Conservation (phyloP, 108 stramenopile species). For the Pseudonitzschia pungens region DNA sequence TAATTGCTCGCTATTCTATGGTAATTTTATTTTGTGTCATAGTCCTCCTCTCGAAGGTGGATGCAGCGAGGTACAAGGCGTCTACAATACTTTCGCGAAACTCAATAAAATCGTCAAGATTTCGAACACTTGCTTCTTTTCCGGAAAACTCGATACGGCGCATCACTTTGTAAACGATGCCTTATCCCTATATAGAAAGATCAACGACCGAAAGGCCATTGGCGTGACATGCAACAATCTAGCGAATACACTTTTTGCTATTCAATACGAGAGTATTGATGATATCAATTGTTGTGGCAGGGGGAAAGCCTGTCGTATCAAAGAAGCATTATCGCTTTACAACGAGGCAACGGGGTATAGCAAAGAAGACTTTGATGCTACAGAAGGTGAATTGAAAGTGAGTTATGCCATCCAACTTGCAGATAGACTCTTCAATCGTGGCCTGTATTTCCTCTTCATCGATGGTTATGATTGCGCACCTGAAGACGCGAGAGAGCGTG, state of each 20-base stretch:
- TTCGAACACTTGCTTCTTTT: constrained; percentile 51
- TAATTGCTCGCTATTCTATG: neutral
- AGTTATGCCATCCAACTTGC: constrained; percentile 25
- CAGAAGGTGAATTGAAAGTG: constrained; percentile 31
- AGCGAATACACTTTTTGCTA: constrained; percentile 41
- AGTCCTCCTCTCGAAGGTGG: constrained; percentile 9
- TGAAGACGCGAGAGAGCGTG: constrained; percentile 10
- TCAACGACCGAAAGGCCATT: constrained; percentile 51
- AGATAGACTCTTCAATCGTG: constrained; percentile 36
- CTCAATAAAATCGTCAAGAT: constrained; percentile 44
- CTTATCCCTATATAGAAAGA: constrained; percentile 32
- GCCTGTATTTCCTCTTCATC: constrained; percentile 25
- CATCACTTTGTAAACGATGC: constrained; percentile 40
- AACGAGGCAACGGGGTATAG: constrained; percentile 27
- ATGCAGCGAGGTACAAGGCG: constrained; percentile 12
- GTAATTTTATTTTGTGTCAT: neutral
- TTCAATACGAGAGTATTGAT: constrained; percentile 27
- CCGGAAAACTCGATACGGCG: constrained; percentile 39
- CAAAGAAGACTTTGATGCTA: constrained; percentile 17
- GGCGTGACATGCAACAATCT: constrained; percentile 51
- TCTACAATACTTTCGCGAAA: constrained; percentile 11
- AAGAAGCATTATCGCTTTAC: constrained; percentile 24
- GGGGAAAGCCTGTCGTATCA: neutral
- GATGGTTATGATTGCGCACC: constrained; percentile 22
- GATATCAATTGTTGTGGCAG: neutral